A percentile compares a stretch with the other conserved stretches of the same genome.
Conservation (phyloP, 148 eudicot species). For the Rheum nobile region DNA sequence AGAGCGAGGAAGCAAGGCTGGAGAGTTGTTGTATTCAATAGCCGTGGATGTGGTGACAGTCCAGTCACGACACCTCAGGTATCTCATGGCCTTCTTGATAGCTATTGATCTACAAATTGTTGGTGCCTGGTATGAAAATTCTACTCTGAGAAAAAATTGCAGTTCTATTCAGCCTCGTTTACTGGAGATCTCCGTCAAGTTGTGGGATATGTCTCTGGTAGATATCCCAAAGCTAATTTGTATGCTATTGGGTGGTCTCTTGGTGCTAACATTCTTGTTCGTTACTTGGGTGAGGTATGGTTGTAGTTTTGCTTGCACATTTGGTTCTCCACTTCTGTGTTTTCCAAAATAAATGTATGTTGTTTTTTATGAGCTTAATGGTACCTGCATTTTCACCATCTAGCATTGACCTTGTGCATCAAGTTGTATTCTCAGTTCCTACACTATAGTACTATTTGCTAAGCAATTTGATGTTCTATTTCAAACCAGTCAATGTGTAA, state of each 20-base stretch:
- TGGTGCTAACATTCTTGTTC: constrained; percentile 89
- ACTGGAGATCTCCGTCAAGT: constrained; percentile 76
- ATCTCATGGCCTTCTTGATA: background rate
- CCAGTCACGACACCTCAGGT: constrained; percentile 93
- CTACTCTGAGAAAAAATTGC: constrained; percentile 6
- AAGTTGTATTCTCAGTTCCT: background rate
- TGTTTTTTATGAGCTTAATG: background rate
- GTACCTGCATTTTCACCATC: background rate
- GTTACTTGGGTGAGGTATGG: constrained; percentile 74
- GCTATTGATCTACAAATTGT: background rate
- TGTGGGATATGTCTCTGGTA: constrained; percentile 51
- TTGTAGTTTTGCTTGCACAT: background rate
- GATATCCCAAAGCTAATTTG: constrained; percentile 60
- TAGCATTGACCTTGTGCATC: background rate
- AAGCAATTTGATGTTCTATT: background rate
- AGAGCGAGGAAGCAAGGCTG: constrained; percentile 67
- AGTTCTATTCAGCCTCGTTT: constrained; percentile 94
- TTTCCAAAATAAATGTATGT: background rate
- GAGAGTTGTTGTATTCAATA: constrained; percentile 80
- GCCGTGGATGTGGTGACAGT: constrained; percentile 83
- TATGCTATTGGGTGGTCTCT: constrained; percentile 91
- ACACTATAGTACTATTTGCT: background rate
- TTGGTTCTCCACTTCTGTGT: background rate
- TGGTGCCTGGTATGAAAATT: background rate
- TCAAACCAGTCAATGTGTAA: background rate